Evolutionary conservation across 2,329 filamentous ascomycete genomes (phyloP), one percentile per base, ranked within the genome.

Genomic region (Microcyclospora pomicola): DNA sequence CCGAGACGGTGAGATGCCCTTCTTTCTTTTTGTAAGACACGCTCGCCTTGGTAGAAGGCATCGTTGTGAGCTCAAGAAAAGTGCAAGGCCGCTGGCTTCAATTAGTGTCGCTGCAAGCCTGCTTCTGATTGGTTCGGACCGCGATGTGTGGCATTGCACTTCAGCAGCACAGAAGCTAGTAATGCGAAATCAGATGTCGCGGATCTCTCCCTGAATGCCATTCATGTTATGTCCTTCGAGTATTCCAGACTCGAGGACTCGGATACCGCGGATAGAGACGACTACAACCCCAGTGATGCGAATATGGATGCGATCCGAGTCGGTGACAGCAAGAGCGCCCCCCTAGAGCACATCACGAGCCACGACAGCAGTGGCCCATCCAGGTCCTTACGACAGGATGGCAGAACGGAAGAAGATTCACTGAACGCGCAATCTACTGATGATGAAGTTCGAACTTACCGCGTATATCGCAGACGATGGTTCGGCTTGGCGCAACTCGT

Each of bases 1-100:
- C 66, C 12, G 82, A 77, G 50, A 96, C 69, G 16, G 76, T 74
- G 53, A 98, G 66, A 43, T 75, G 74, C 58, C 91, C 91, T 67
- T 96, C 83, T 62, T 93, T 91, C 69, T 96, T 98, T 66, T 95
- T 96, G 71, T 91, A 96, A 41, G 78, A 69, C 37, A 81, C 78
- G 45, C 72, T 74, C 42, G 79, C 83, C 49, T 68, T 72, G 44
- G 48, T 48, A 38, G 48, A 47, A 50, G 51, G 45, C 49, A 53
- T 52, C 37, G 46, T 51, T 44, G 43, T 34, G 34, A 24, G 33
- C 19, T 24, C 19, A 24, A 24, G 19, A 24, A 24, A 24, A 24
- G 19, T 24, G 19, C 19, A 24, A 24, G 19, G 19, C 19, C 19
- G 19, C 19, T 24, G 19, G 19, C 19, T 24, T 24, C 19, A 24